Evolutionary conservation across 2,329 filamentous ascomycete genomes (phyloP).

Genomic region (Pochonia chlamydosporia): DNA sequence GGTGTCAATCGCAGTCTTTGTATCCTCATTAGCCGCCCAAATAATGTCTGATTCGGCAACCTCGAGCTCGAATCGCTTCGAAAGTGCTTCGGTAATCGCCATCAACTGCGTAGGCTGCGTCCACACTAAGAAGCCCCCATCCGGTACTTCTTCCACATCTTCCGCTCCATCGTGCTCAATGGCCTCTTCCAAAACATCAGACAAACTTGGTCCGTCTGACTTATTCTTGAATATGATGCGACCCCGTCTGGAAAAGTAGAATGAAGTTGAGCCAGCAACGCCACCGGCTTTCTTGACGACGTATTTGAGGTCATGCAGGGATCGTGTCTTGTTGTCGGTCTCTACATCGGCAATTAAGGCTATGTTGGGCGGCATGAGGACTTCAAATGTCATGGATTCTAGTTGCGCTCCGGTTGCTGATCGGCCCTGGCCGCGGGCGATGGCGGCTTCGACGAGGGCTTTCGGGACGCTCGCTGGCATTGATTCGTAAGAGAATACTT

Average conservation of each 20-base stretch:
- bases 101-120: constrained; percentile 27
- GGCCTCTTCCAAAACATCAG: constrained; percentile 72
- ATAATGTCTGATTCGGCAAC: constrained; percentile 74
- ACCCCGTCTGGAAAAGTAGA: constrained; percentile 80
- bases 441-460: constrained; percentile 73
- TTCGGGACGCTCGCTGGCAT: constrained; percentile 68
- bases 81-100: constrained; percentile 41
- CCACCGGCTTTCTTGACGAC: constrained; percentile 69
- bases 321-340: constrained; percentile 72
- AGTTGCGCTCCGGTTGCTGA: constrained; percentile 68
- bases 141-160: constrained; percentile 61
- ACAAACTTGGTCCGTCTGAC: constrained; percentile 48
- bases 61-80: constrained; percentile 56
- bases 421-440: constrained; percentile 82
- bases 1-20: constrained; percentile 57
- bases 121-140: constrained; percentile 63
- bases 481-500: not conserved
- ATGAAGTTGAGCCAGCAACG: constrained; percentile 66
- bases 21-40: constrained; percentile 79
- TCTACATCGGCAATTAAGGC: constrained; percentile 80
- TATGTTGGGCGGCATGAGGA: constrained; percentile 69
- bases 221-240: constrained; percentile 60
- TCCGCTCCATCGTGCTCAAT: constrained; percentile 74
- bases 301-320: constrained; percentile 65
- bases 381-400: constrained; percentile 74